Base-by-base conservation (phyloP, 1,284 basidiomycete genomes). In the Microbotryum saponariae region DNA sequence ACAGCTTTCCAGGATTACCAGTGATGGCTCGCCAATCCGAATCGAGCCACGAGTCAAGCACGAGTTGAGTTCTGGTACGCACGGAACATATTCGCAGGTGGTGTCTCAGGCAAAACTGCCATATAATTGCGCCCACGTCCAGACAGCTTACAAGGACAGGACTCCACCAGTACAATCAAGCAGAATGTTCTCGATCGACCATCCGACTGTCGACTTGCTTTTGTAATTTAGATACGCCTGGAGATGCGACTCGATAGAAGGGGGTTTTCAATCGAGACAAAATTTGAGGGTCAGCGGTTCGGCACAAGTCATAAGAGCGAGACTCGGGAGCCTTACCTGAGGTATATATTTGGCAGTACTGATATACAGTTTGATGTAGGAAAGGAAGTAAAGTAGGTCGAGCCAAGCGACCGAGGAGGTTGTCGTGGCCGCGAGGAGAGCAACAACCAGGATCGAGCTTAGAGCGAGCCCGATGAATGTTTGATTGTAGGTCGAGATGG, bases 371-470 rank as follows among this genome's bases (percentile, higher is more conserved):
- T 78, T 78, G 66, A 78, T 63, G 18, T 66, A 73, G 2, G 71
- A 71, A 10, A 75, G 64, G 33, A 71, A 59, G 54, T 73, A 71
- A 33, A 76, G 58, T 12, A 76, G 54, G 50, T 71, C 66, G 48
- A 73, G 68, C 58, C 59, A 65, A 42, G 37, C 37, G 12, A 4
- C 31, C n/a, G 7, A 65, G 8, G 75, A 92, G 83, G 68, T 92
- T 88, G 62, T 81, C 76, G 65, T 91, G 87, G 56, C 84, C 70
- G 82, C 81, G 60, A 87, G 83, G n/a, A 82, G 27, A 6, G 46
- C 71, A 48, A 87, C 88, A 68, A 90, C 88, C 51, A 92, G 82
- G 67, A 93, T 82, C 78, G 91, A 88, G 78, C 75, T 75, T 56
- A 66, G 54, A 31, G 56, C 25, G 45, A 64, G 25, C n/a, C 44